A percentile compares a stretch with the other conserved stretches of the same genome.
Conservation (phyloP, 1,284 basidiomycete genomes). For the Cerrena zonata region DNA sequence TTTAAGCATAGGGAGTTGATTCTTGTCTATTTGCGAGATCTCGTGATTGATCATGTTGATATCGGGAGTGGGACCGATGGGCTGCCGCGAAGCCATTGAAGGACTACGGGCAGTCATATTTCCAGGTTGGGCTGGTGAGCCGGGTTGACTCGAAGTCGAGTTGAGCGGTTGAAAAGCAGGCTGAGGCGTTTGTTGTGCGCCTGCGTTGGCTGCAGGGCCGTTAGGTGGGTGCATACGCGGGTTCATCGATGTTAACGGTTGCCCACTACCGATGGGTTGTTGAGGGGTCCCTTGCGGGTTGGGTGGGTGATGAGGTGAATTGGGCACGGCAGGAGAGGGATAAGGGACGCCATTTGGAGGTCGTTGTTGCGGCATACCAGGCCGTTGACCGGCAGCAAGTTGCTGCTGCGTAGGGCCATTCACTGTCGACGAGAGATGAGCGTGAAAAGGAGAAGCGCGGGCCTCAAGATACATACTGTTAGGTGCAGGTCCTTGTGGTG, state of each 20-base stretch:
- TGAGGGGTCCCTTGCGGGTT: conserved; percentile 21
- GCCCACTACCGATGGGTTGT: conserved; percentile 34
- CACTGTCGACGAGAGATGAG: conserved; percentile 15
- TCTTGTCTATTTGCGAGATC: conserved; percentile 31
- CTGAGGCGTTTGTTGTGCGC: conserved; percentile 37
- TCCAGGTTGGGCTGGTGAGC: conserved; percentile 39
- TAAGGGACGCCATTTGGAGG: conserved; percentile 36
- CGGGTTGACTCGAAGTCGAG: conserved; percentile 53
- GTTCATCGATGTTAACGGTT: conserved; percentile 44
- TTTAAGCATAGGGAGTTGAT: conserved; percentile 33
- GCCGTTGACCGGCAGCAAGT: conserved; percentile 29
- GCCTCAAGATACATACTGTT: conserved; percentile 5
- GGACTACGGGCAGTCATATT: conserved; percentile 52
- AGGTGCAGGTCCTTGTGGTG: conserved; percentile 25
- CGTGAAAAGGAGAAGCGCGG: not conserved
- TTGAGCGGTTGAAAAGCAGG: conserved; percentile 34
- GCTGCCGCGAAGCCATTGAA: conserved; percentile 42
- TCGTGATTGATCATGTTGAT: conserved; percentile 27
- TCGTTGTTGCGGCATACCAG: conserved; percentile 28
- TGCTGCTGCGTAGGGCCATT: conserved; percentile 9
- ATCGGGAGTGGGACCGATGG: conserved; percentile 11
- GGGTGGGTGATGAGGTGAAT: conserved; percentile 33
- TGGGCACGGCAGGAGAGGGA: conserved; percentile 39
- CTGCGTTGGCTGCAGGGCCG: conserved; percentile 25
- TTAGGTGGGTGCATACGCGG: conserved; percentile 50